Conservation (phyloP, 2,329 filamentous ascomycete species). For the Talaromyces funiculosus region DNA sequence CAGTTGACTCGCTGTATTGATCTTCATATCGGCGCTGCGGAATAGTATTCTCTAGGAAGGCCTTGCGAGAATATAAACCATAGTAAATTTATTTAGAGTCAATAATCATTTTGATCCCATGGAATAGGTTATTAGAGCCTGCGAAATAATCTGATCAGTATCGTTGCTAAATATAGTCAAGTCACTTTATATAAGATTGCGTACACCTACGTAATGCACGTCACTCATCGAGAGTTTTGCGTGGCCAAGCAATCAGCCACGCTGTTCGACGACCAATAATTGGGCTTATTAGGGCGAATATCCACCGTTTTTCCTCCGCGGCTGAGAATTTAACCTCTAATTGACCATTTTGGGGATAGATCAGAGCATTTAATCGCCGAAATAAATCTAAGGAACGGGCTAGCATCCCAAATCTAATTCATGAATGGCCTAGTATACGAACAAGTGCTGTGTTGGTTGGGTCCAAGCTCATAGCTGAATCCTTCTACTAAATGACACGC, state of each 20-base stretch:
- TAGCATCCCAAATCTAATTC: not conserved
- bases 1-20: not conserved
- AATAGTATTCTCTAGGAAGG: not conserved
- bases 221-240: not conserved
- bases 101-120: not conserved
- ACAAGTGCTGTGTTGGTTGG: not conserved
- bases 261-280: not conserved
- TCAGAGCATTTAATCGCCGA: not conserved
- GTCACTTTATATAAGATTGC: not conserved
- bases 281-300: not conserved
- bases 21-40: not conserved
- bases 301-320: not conserved
- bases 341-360: not conserved
- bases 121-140: not conserved
- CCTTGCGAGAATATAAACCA: not conserved
- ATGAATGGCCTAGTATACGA: not conserved
- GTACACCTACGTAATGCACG: not conserved
- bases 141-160: not conserved
- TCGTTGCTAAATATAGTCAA: not conserved
- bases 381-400: not conserved
- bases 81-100: not conserved
- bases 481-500: not conserved
- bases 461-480: not conserved
- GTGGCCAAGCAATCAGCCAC: not conserved
- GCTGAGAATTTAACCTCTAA: not conserved